Conservation (phyloP, 371 early-diverging fungal species). For the Actinomucor elegans region DNA sequence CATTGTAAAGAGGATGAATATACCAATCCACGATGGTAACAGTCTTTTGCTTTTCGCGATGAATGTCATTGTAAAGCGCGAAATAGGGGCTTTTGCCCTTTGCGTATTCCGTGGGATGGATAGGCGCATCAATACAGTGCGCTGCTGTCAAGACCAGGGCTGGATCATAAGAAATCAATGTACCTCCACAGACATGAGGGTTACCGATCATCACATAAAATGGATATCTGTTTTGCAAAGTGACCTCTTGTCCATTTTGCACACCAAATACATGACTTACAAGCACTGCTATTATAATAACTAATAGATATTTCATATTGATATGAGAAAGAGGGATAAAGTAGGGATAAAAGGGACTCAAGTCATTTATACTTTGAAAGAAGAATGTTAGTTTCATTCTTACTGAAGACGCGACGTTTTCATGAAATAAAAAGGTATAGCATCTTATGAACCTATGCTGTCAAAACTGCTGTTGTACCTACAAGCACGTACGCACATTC, state of each 20-base stretch:
- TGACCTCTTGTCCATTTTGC: constrained; percentile 31
- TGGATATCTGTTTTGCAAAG: constrained; percentile 31
- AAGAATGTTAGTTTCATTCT: no score
- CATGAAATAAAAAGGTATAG: no score
- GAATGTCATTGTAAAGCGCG: constrained; percentile 12
- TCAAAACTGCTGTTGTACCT: no score
- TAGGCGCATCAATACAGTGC: constrained; percentile 42
- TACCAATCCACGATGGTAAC: constrained; percentile 30
- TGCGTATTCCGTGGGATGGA: constrained; percentile 7
- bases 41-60: constrained; percentile 24
- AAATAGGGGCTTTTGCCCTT: constrained; percentile 16
- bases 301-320: no score
- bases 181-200: constrained; percentile 52
- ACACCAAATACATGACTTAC: constrained; percentile 13
- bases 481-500: neutral
- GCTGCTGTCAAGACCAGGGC: constrained; percentile 48
- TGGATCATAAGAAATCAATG: constrained; percentile 41
- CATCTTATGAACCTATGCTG: neutral
- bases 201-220: constrained; percentile 47
- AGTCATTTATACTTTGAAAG: no score
- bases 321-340: no score
- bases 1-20: constrained; percentile 38
- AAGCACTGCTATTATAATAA: no score
- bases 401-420: no score
- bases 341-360: no score